Percentiles rank a stretch among this genome's conserved stretches.
phyloP scores from a whole-genome alignment of 306 rosid genomes.

The Corylus heterophylla region DNA sequence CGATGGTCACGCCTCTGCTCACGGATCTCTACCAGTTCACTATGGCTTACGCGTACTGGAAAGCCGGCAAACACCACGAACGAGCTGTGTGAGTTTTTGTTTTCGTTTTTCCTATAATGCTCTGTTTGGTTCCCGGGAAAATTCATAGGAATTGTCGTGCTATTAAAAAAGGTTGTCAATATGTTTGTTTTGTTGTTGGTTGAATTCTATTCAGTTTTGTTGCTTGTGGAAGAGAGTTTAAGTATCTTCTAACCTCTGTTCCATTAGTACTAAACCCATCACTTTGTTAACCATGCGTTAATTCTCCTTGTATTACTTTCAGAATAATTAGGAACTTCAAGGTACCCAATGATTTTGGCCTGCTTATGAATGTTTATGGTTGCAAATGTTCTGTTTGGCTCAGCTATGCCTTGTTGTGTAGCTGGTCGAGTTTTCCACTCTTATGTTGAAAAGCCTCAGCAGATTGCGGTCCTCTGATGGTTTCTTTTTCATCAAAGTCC shows the following conservation, averaged over 20 bases:
- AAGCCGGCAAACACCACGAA: slow-evolving; percentile 93
- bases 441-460: too few species aligned
- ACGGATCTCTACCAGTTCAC: slow-evolving; percentile 98
- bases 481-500: not conserved
- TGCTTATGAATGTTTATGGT: too few species aligned
- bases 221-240: not conserved
- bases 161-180: not conserved
- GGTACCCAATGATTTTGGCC: not conserved
- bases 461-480: too few species aligned
- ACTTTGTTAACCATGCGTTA: not conserved
- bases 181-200: not conserved
- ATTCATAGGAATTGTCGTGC: not conserved
- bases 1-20: slow-evolving; percentile 97
- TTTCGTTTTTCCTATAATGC: not conserved
- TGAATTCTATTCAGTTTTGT: not conserved
- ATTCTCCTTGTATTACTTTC: not conserved
- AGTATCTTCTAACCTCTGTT: not conserved
- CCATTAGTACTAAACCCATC: not conserved
- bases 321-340: too few species aligned
- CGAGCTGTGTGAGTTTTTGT: slow-evolving; percentile 77
- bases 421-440: too few species aligned
- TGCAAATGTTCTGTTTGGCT: too few species aligned
- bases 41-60: slow-evolving; percentile 99
- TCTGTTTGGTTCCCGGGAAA: slow-evolving; percentile 28
- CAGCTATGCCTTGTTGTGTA: too few species aligned